These are phyloP conservation scores for Phycomyces nitens DNA, from an alignment of 192 early-diverging fungal genomes.

Conservation along the genomic window DNA sequence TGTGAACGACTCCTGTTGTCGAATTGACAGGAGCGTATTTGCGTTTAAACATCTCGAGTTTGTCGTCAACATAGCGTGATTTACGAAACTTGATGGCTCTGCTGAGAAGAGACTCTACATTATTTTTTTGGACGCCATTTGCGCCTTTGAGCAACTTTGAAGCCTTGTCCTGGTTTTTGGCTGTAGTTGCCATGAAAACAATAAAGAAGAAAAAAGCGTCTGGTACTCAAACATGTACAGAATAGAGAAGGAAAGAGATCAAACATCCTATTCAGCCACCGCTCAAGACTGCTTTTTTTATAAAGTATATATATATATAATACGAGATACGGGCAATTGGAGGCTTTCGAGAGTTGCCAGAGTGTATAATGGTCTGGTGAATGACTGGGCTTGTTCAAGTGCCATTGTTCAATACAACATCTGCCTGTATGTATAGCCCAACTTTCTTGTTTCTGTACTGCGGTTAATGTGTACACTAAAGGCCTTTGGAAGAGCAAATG, in stretches of 20 bases:
- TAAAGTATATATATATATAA: too few species aligned
- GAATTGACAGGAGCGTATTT: slow-evolving; percentile 32
- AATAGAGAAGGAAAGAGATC: not conserved
- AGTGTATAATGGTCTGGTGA: too few species aligned
- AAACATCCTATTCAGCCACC: not conserved
- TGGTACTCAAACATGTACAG: not conserved
- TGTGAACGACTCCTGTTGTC: not conserved
- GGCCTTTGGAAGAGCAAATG: too few species aligned
- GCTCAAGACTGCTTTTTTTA: not conserved
- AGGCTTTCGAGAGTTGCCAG: too few species aligned
- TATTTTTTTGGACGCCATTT: slow-evolving; percentile 13
- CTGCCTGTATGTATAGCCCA: too few species aligned
- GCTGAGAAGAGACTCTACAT: slow-evolving; percentile 17
- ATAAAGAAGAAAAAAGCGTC: not conserved
- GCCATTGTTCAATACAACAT: too few species aligned
- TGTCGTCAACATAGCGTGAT: slow-evolving; percentile 29
- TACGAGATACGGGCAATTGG: too few species aligned
- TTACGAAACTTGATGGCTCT: slow-evolving; percentile 28
- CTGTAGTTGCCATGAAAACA: not conserved
- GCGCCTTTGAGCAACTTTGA: not conserved
- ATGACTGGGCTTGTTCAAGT: too few species aligned
- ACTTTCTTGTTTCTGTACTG: too few species aligned
- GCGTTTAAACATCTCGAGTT: slow-evolving; percentile 26
- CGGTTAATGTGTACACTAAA: too few species aligned
- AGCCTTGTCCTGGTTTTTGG: not conserved